Evolutionary conservation across 495 filamentous ascomycete genomes (phyloP).

Genomic region (Chlorociboria aeruginascens): DNA sequence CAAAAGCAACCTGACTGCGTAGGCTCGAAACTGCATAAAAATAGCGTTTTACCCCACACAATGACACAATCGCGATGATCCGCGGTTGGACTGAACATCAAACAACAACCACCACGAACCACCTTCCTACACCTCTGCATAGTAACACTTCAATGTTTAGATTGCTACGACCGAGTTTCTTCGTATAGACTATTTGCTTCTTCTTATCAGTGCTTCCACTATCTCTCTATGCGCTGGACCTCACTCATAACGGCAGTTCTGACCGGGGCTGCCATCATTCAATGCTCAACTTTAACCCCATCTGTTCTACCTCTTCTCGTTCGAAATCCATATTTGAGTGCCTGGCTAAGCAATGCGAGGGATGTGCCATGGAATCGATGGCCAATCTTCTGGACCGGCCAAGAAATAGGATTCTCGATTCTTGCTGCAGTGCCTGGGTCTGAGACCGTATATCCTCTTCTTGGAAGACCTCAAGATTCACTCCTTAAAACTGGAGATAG

Average conservation of each 20-base stretch:
- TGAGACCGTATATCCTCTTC: slow-evolving; percentile 67
- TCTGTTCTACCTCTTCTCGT: slow-evolving; percentile 82
- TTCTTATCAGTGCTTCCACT: not conserved
- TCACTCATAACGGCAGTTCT: slow-evolving; percentile 23
- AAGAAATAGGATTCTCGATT: slow-evolving; percentile 57
- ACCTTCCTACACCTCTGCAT: too few relatives aligned
- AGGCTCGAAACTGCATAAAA: too few relatives aligned
- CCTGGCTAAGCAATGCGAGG: slow-evolving; percentile 72
- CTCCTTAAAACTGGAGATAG: slow-evolving; percentile 37
- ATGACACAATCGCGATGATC: too few relatives aligned
- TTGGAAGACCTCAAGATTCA: slow-evolving; percentile 81
- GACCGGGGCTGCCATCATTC: slow-evolving; percentile 23
- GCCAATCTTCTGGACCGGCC: slow-evolving; percentile 92
- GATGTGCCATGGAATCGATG: slow-evolving; percentile 80
- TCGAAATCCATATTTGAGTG: slow-evolving; percentile 83
- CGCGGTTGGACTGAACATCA: too few relatives aligned
- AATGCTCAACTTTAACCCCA: slow-evolving; percentile 49
- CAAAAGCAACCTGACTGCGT: too few relatives aligned
- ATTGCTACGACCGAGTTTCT: too few relatives aligned
- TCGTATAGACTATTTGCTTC: not conserved
- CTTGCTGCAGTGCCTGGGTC: slow-evolving; percentile 64
- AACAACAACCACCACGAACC: too few relatives aligned
- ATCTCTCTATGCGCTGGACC: slow-evolving; percentile 16
- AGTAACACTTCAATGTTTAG: too few relatives aligned
- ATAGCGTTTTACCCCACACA: too few relatives aligned